phyloP scores from a whole-genome alignment of 1,284 basidiomycete genomes.

The Boletus semigastroideus region DNA sequence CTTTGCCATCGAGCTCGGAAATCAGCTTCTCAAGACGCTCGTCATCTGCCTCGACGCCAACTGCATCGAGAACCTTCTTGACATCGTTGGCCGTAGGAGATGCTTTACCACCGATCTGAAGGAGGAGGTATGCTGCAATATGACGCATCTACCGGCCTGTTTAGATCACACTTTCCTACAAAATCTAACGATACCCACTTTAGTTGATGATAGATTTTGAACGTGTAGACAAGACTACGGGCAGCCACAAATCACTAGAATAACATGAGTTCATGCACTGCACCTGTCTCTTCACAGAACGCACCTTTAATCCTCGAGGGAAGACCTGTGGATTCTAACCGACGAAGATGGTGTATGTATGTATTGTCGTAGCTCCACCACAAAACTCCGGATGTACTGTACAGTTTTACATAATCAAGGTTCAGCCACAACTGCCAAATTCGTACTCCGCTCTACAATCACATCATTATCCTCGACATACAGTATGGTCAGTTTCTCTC shows the following conservation, averaged over 20 bases:
- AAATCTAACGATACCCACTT: conserved; percentile 36
- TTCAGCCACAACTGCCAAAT: conserved; percentile 43
- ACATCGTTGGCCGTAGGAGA: conserved; percentile 88
- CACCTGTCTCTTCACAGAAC: conserved; percentile 11
- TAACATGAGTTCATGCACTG: conserved; percentile 1
- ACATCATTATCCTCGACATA: conserved; percentile 26
- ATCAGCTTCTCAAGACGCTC: conserved; percentile 85
- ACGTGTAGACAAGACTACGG: conserved; percentile 43
- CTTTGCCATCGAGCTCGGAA: conserved; percentile 92
- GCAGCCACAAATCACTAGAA: conserved; percentile 86
- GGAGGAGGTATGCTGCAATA: conserved; percentile 97
- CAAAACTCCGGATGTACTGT: conserved; percentile 42
- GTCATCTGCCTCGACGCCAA: conserved; percentile 89
- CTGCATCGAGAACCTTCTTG: conserved; percentile 84
- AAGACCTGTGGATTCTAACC: conserved; percentile 91
- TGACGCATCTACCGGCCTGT: conserved; percentile 78
- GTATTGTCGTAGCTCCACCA: too few relatives aligned
- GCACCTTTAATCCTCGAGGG: conserved; percentile 83
- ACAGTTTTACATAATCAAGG: conserved; percentile 52
- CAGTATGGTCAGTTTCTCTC: conserved; percentile 54
- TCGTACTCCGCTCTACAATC: conserved; percentile 41
- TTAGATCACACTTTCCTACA: neutral
- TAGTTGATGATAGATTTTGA: conserved; percentile 36
- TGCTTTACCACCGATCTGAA: conserved; percentile 92
- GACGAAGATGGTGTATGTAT: conserved; percentile 38